Evolutionary conservation across 306 rosid species (phyloP), one percentile per base, ranked within the genome.

Genomic region (Rosa multiflora): DNA sequence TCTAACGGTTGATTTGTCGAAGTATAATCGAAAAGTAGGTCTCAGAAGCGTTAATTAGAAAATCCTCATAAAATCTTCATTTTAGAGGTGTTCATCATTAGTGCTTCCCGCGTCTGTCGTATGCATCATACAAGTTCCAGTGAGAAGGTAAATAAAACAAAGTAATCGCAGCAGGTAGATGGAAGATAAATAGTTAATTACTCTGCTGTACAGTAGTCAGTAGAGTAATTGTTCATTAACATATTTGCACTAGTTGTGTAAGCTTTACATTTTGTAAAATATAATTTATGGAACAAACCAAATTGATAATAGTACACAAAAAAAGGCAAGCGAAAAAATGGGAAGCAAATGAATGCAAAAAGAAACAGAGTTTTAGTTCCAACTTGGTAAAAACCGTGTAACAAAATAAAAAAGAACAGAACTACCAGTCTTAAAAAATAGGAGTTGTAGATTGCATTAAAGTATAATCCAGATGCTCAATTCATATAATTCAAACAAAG

Each of bases 151-250:
- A 32, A 32, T 32, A 32, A 32, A 32, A 32, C 35, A 32, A 32
- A 32, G 35, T 32, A 32, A 32, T 32, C 35, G 35, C 35, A 32
- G 35, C 35, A 32, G 35, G 35, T 32, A 32, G 35, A 32, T 32
- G 35, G 35, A 32, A 32, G 35, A 32, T 26, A 26, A 26, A 32
- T 32, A 32, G 35, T 32, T 32, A 32, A 32, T 32, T 32, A 32
- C 35, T 73, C 66, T 78, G 44, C 76, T 74, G 80, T 66, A 73
- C n/a, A n/a, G n/a, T n/a, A n/a, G n/a, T 26, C 7, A 0, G 20
- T 8, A 15, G 44, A 59, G n/a, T 15, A 43, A 9, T 23, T 5
- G 10, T 17, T 61, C 66, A 32, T 44, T 21, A 61, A 6, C 70
- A 74, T 11, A 0, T n/a, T n/a, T 37, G 20, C 29, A 21, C 29